Evolutionary conservation across 768 basidiomycete genomes (phyloP).

Genomic region (Pholiota molesta): DNA sequence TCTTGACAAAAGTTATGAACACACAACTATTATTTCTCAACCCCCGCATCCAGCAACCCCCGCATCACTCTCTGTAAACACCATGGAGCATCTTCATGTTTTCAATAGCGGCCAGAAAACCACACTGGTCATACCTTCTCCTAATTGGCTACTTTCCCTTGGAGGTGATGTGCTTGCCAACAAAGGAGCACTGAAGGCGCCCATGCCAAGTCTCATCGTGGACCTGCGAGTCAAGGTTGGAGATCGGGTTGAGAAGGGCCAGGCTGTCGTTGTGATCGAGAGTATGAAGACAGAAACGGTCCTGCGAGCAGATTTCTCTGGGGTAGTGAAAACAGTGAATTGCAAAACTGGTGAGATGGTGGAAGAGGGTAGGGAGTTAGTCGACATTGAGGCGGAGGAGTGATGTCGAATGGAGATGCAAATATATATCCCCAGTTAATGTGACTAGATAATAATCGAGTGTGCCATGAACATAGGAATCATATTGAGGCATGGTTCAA

Average conservation of each 20-base stretch:
- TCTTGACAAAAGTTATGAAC: constrained; percentile 49
- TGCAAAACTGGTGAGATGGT: constrained; percentile 92
- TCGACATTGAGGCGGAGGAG: constrained; percentile 59
- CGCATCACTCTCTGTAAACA: constrained; percentile 54
- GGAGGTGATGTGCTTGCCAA: constrained; percentile 60
- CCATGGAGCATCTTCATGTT: constrained; percentile 77
- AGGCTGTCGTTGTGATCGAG: constrained; percentile 82
- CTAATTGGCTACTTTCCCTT: constrained; percentile 69
- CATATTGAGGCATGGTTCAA: constrained; percentile 16
- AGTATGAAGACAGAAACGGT: constrained; percentile 99
- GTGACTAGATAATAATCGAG: background rate
- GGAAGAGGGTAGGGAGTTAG: constrained; percentile 80
- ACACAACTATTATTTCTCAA: constrained; percentile 79
- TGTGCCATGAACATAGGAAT: background rate
- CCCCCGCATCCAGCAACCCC: constrained; percentile 54
- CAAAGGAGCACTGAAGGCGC: constrained; percentile 73
- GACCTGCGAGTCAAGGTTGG: constrained; percentile 82
- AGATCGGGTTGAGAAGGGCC: constrained; percentile 78
- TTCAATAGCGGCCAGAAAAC: constrained; percentile 68
- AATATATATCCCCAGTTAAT: background rate
- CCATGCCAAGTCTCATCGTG: constrained; percentile 94
- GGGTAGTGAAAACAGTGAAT: constrained; percentile 70
- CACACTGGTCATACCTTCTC: constrained; percentile 67
- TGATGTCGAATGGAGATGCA: constrained; percentile 1
- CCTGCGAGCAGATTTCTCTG: constrained; percentile 68